A percentile compares a stretch with the other conserved stretches of the same genome.
phyloP scores from a whole-genome alignment of 371 early-diverging fungal species.

The Catenaria anguillulae region DNA sequence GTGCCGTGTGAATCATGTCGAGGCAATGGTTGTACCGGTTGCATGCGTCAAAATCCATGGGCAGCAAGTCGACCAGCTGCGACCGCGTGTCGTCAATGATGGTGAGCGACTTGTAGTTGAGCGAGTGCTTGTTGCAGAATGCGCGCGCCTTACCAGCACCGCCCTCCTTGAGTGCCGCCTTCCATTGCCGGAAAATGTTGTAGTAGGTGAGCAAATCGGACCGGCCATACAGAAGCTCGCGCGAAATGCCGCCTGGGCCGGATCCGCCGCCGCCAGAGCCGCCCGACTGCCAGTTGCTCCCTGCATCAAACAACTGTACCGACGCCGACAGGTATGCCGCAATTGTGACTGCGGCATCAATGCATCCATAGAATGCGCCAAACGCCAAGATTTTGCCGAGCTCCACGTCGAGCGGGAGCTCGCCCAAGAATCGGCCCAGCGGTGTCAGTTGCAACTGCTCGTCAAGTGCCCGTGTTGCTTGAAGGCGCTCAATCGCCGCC shows the following conservation, averaged over 20 bases:
- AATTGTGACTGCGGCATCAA: conserved; percentile 64
- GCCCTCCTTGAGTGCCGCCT: conserved; percentile 21
- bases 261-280: conserved; percentile 29
- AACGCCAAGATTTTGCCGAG: conserved; percentile 76
- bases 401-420: conserved; percentile 74
- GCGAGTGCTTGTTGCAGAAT: conserved; percentile 40
- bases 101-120: conserved; percentile 42
- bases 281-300: conserved; percentile 34
- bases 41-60: background rate
- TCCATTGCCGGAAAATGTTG: conserved; percentile 59
- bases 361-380: conserved; percentile 61
- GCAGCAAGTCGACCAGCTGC: conserved; percentile 52
- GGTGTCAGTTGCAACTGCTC: conserved; percentile 56
- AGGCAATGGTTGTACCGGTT: background rate
- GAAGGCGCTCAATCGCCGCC: conserved; percentile 41
- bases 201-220: conserved; percentile 67
- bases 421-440: conserved; percentile 73
- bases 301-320: conserved; percentile 54
- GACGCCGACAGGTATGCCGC: conserved; percentile 67
- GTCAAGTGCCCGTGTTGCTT: conserved; percentile 39
- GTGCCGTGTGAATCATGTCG: background rate
- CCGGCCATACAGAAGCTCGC: conserved; percentile 7
- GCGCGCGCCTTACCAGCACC: conserved; percentile 22
- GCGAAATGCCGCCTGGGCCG: conserved; percentile 2
- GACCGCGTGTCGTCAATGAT: conserved; percentile 66